phyloP scores from a whole-genome alignment of 2,329 filamentous ascomycete genomes.

The Pseudogymnoascus sp. region DNA sequence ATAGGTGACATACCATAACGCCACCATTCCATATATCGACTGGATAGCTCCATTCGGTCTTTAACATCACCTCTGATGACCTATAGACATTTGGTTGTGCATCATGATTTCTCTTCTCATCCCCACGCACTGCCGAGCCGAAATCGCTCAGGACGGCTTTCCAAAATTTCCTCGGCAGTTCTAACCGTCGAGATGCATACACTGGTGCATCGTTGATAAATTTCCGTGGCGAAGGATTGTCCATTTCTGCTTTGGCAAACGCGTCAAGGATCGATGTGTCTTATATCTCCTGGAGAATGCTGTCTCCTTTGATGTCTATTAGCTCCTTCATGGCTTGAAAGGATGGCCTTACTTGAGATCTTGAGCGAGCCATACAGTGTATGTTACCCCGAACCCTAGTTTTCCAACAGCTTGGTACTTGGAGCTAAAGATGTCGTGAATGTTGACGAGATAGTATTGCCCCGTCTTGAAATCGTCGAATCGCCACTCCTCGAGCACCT shows the following conservation, averaged over 20 bases:
- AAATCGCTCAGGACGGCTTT: constrained; percentile 41
- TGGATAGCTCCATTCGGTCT: constrained; percentile 36
- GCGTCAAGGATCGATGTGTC: constrained; percentile 31
- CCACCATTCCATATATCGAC: constrained; percentile 46
- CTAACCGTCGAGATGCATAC: constrained; percentile 36
- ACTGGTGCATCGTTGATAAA: constrained; percentile 33
- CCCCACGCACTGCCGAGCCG: constrained; percentile 36
- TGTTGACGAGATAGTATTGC: constrained; percentile 16
- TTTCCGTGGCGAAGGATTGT: constrained; percentile 36
- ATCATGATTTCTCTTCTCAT: constrained; percentile 29
- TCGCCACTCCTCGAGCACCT: constrained; percentile 14
- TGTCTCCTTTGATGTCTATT: constrained; percentile 39
- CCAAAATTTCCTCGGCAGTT: constrained; percentile 27
- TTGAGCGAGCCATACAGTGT: constrained; percentile 17
- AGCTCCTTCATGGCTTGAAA: not conserved
- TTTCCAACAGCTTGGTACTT: constrained; percentile 21
- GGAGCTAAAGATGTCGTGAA: constrained; percentile 16
- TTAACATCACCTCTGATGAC: constrained; percentile 40
- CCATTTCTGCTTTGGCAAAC: constrained; percentile 35
- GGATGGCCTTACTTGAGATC: constrained; percentile 16
- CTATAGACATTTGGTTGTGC: constrained; percentile 36
- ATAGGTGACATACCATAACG: constrained; percentile 33
- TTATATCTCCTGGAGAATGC: constrained; percentile 35
- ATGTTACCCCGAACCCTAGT: constrained; percentile 17
- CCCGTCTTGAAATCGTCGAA: constrained; percentile 13